phyloP scores from a whole-genome alignment of 176 grass and related monocot species.

The Zoysia japonica region DNA sequence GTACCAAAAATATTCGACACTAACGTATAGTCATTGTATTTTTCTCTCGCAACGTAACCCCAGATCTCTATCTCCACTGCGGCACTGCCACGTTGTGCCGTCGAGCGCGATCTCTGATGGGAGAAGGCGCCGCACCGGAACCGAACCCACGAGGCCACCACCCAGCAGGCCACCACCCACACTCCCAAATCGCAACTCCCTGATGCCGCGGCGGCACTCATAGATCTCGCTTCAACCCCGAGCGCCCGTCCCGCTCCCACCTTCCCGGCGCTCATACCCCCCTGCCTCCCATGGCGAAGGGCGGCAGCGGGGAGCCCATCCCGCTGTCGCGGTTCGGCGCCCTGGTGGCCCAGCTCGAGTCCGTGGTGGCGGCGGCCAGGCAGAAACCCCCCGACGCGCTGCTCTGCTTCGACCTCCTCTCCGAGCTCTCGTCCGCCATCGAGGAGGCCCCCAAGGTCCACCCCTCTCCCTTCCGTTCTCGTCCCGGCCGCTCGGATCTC shows the following conservation, averaged over 20 bases:
- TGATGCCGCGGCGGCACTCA: not conserved
- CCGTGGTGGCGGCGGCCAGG: conserved; percentile 76
- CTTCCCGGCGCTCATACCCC: not conserved
- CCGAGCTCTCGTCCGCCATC: conserved; percentile 80
- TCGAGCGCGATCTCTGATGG: not conserved
- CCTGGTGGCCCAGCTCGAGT: conserved; percentile 90
- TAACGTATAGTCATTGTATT: too few relatives aligned
- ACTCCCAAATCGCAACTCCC: not conserved
- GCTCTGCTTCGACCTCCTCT: conserved; percentile 98
- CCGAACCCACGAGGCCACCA: not conserved
- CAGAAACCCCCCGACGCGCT: conserved; percentile 82
- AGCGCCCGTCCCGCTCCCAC: conserved; percentile 7
- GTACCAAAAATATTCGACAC: too few relatives aligned
- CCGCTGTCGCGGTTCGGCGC: conserved; percentile 88
- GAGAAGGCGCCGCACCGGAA: not conserved
- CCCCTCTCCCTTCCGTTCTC: not conserved
- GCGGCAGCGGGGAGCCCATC: conserved; percentile 51
- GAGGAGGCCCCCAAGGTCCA: conserved; percentile 80
- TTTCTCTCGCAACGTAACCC: too few relatives aligned
- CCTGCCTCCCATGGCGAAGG: conserved; percentile 64
- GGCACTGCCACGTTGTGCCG: not conserved
- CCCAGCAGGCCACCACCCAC: too few relatives aligned
- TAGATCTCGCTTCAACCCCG: conserved; percentile 44
- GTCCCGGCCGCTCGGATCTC: conserved; percentile 8
- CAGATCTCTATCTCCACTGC: not conserved